phyloP scores from a whole-genome alignment of 1,284 basidiomycete genomes.

The Ceratobasidium sp. region DNA sequence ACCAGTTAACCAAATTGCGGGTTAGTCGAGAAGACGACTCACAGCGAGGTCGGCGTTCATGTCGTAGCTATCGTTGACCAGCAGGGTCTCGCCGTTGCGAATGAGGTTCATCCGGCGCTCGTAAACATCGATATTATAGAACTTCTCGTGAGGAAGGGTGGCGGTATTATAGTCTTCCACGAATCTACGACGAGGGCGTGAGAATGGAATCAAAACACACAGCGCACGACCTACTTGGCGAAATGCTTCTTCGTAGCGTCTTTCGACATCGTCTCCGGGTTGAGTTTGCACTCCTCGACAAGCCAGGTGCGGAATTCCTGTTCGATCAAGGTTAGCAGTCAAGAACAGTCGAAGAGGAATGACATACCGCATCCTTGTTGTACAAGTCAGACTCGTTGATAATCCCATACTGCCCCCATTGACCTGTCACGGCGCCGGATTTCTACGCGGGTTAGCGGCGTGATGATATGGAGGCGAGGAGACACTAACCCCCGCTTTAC shows the following conservation, averaged over 20 bases:
- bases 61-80: constrained; percentile 77
- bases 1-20: not conserved
- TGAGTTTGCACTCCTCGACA: constrained; percentile 88
- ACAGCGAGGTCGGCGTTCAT: constrained; percentile 79
- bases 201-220: not conserved
- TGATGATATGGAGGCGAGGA: constrained; percentile 22
- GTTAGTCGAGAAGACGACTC: not conserved
- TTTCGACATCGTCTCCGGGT: constrained; percentile 86
- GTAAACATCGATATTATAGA: constrained; percentile 87
- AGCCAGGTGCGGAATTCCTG: constrained; percentile 91
- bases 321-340: constrained; percentile 1
- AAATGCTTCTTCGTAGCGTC: constrained; percentile 89
- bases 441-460: constrained; percentile 56
- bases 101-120: constrained; percentile 84
- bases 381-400: constrained; percentile 85
- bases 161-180: constrained; percentile 91
- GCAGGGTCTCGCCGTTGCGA: constrained; percentile 81
- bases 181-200: constrained; percentile 48
- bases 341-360: not conserved
- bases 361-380: constrained; percentile 68
- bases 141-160: constrained; percentile 91
- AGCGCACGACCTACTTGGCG: constrained; percentile 65
- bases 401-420: constrained; percentile 91
- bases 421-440: constrained; percentile 66
- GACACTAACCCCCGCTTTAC: constrained; percentile 56